Percentiles rank a stretch among this genome's conserved stretches.
phyloP scores from a whole-genome alignment of 805 yeast species.

The Candida vartiovaarae region DNA sequence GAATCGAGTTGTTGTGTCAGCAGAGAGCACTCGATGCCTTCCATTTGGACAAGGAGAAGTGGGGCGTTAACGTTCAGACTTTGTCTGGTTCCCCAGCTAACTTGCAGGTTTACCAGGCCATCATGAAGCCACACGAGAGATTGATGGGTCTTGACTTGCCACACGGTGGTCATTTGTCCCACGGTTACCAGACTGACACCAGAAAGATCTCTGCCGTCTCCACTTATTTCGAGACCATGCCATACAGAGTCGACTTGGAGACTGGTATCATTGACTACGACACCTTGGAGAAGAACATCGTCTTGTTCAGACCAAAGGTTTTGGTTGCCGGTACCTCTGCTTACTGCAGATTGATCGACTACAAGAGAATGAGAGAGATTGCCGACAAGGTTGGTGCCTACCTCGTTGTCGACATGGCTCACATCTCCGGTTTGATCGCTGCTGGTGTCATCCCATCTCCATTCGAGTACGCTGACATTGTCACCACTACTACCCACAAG shows the following conservation, averaged over 20 bases:
- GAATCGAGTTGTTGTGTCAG: constrained; percentile 89
- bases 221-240: constrained; percentile 97
- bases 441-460: constrained; percentile 96
- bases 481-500: constrained; percentile 98
- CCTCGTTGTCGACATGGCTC: constrained; percentile 96
- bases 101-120: constrained; percentile 91
- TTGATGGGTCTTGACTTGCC: constrained; percentile 97
- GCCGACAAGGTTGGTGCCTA: constrained; percentile 98
- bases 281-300: constrained; percentile 84
- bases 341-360: constrained; percentile 93
- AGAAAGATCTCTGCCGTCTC: constrained; percentile 94
- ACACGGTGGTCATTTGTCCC: constrained; percentile 98
- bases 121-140: constrained; percentile 93
- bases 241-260: constrained; percentile 85
- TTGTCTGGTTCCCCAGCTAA: constrained; percentile 97
- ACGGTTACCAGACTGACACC: constrained; percentile 93
- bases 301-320: constrained; percentile 90
- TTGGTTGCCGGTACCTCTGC: constrained; percentile 98
- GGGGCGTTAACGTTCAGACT: constrained; percentile 99
- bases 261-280: constrained; percentile 97
- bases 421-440: constrained; percentile 91
- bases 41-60: constrained; percentile 64
- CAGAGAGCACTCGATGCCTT: constrained; percentile 91
- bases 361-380: constrained; percentile 91
- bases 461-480: constrained; percentile 94